Evolutionary conservation across 768 basidiomycete genomes (phyloP).

Genomic region (Symmetrospora coprosmae): DNA sequence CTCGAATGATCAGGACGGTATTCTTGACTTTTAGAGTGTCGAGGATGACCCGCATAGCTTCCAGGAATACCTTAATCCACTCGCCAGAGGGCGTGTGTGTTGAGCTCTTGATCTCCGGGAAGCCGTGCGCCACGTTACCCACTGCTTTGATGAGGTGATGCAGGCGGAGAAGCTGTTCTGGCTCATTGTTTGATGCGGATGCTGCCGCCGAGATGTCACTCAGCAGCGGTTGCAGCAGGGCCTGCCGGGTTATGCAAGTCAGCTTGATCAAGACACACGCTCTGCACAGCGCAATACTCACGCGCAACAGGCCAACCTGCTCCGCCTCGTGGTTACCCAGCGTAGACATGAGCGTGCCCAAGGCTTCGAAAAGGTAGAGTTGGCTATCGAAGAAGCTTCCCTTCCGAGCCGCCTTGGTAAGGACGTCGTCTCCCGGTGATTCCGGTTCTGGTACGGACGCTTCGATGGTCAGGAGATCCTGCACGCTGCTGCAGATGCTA

Average conservation of each 20-base stretch:
- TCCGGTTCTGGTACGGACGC: conserved; percentile 66
- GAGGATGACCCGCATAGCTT: conserved; percentile 72
- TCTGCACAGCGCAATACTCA: conserved; percentile 8
- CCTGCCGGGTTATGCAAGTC: conserved; percentile 38
- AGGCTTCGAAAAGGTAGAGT: conserved; percentile 83
- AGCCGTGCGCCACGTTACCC: conserved; percentile 88
- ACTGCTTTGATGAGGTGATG: conserved; percentile 91
- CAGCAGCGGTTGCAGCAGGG: conserved; percentile 68
- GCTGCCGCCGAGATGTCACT: conserved; percentile 45
- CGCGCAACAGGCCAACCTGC: conserved; percentile 46
- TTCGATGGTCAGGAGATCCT: conserved; percentile 63
- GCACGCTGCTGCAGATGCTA: conserved; percentile 53
- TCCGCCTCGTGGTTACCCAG: conserved; percentile 50
- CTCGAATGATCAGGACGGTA: conserved; percentile 66
- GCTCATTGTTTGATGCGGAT: conserved; percentile 25
- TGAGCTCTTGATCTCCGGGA: conserved; percentile 67
- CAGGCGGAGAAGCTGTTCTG: conserved; percentile 56
- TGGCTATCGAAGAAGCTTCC: conserved; percentile 70
- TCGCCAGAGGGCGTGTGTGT: conserved; percentile 57
- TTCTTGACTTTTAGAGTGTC: conserved; percentile 81
- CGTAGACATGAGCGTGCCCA: conserved; percentile 69
- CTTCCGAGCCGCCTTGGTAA: conserved; percentile 65
- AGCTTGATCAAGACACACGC: neutral
- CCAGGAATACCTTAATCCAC: conserved; percentile 58
- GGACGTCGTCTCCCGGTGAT: conserved; percentile 48